Evolutionary conservation across 768 basidiomycete genomes (phyloP).

Genomic region (Plicaturopsis crispa): DNA sequence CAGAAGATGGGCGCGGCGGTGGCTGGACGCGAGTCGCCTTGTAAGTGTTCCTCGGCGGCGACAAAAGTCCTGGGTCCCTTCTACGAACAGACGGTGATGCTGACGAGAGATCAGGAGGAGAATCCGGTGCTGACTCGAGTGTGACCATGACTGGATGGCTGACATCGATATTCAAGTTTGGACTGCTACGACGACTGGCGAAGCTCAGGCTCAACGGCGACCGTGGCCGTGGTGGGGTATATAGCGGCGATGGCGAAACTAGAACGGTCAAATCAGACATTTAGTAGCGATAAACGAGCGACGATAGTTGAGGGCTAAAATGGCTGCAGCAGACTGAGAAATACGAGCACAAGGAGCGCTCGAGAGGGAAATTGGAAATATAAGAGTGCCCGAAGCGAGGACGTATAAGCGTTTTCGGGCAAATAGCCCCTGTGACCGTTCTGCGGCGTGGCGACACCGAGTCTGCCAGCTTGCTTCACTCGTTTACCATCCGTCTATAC

Average conservation of each 20-base stretch:
- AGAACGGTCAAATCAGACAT: constrained; percentile 50
- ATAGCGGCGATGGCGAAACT: constrained; percentile 29
- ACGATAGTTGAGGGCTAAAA: no score
- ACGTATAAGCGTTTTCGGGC: no score
- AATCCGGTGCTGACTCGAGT: constrained; percentile 23
- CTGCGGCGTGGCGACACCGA: no score
- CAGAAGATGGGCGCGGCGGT: neutral
- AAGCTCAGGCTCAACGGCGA: constrained; percentile 4
- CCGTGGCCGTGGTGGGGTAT: constrained; percentile 11
- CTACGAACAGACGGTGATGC: constrained; percentile 8
- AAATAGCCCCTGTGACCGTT: no score
- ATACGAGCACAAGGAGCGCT: no score
- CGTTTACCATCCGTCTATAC: no score
- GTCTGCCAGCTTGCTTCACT: no score
- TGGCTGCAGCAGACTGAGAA: no score
- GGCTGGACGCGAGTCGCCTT: constrained; percentile 19
- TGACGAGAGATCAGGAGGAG: constrained; percentile 11
- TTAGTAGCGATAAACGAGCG: neutral
- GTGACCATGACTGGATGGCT: constrained; percentile 27
- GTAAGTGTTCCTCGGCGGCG: constrained; percentile 43
- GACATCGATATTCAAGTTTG: neutral
- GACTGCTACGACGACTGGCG: neutral
- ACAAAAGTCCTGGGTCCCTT: constrained; percentile 29
- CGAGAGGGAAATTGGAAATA: no score
- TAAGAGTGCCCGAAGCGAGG: no score